A percentile compares a stretch with the other conserved stretches of the same genome.
phyloP scores from a whole-genome alignment of 1,139 yeast species.

The Magnusiomyces clavatus region DNA sequence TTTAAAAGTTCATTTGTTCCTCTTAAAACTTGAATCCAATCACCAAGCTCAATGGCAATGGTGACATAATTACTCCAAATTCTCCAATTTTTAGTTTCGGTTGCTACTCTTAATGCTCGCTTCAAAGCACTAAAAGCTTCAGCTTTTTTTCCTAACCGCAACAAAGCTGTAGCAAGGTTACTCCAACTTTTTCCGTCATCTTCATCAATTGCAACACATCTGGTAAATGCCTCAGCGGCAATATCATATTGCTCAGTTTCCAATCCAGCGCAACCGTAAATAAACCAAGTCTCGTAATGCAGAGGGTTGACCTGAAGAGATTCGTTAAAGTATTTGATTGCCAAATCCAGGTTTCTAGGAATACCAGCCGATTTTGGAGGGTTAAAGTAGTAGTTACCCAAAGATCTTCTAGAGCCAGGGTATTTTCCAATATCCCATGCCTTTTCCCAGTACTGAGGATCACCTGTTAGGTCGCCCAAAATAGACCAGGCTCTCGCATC shows the following conservation, averaged over 20 bases:
- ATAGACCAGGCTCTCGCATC: conserved; percentile 84
- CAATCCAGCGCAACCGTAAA: conserved; percentile 86
- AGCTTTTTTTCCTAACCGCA: conserved; percentile 53
- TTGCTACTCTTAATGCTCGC: conserved; percentile 63
- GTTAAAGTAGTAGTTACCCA: conserved; percentile 62
- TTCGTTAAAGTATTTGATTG: conserved; percentile 65
- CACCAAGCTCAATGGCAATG: conserved; percentile 71
- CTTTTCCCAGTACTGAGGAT: conserved; percentile 70
- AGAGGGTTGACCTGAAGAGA: conserved; percentile 71
- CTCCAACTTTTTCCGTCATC: conserved; percentile 85
- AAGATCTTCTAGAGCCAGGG: conserved; percentile 76
- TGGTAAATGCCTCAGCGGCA: conserved; percentile 88
- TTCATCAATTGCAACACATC: conserved; percentile 85
- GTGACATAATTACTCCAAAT: conserved; percentile 82
- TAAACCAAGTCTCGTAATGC: conserved; percentile 78
- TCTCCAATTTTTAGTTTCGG: conserved; percentile 69
- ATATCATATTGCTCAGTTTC: conserved; percentile 64
- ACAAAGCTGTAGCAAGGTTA: conserved; percentile 77
- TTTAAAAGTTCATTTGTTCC: conserved; percentile 62
- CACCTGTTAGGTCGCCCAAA: conserved; percentile 76
- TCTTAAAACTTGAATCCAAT: conserved; percentile 80
- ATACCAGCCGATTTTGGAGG: conserved; percentile 55
- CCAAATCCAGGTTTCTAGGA: conserved; percentile 44
- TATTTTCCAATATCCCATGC: conserved; percentile 86
- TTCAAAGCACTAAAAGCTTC: conserved; percentile 82